Conservation (phyloP, 2,329 filamentous ascomycete genomes). For the Nemania sp. region DNA sequence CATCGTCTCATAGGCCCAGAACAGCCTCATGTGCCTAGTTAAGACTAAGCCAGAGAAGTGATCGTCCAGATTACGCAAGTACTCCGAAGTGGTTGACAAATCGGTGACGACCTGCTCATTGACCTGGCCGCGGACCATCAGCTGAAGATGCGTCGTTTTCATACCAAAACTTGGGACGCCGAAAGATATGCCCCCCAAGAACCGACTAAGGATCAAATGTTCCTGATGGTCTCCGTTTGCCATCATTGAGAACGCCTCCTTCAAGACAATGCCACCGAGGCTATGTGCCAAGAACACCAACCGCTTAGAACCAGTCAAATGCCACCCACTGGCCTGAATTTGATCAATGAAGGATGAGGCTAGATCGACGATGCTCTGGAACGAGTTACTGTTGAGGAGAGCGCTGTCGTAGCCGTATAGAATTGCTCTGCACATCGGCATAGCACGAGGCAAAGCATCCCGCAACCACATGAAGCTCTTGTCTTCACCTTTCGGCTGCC, state of each 20-base stretch:
- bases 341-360: constrained; percentile 25
- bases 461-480: constrained; percentile 38
- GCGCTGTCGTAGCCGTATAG: constrained; percentile 36
- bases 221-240: constrained; percentile 8
- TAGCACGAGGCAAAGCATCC: constrained; percentile 27
- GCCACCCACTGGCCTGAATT: constrained; percentile 27
- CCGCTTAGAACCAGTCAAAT: constrained; percentile 22
- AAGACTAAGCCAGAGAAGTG: constrained; percentile 25
- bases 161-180: constrained; percentile 36
- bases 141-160: constrained; percentile 25
- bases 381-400: constrained; percentile 30
- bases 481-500: constrained; percentile 30
- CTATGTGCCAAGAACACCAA: constrained; percentile 37
- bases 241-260: constrained; percentile 29
- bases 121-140: constrained; percentile 29
- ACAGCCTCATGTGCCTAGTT: constrained; percentile 6
- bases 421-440: constrained; percentile 26
- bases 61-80: constrained; percentile 22
- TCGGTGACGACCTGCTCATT: constrained; percentile 26
- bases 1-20: constrained; percentile 35
- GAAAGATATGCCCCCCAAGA: constrained; percentile 32
- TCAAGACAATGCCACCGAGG: constrained; percentile 35
- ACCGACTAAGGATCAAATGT: constrained; percentile 3
- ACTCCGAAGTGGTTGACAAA: constrained; percentile 21
- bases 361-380: constrained; percentile 33